Percentiles rank a stretch among this genome's conserved stretches.
Evolutionary conservation across 2,329 filamentous ascomycete genomes (phyloP).

Genomic region (Curvularia eragrostidis): DNA sequence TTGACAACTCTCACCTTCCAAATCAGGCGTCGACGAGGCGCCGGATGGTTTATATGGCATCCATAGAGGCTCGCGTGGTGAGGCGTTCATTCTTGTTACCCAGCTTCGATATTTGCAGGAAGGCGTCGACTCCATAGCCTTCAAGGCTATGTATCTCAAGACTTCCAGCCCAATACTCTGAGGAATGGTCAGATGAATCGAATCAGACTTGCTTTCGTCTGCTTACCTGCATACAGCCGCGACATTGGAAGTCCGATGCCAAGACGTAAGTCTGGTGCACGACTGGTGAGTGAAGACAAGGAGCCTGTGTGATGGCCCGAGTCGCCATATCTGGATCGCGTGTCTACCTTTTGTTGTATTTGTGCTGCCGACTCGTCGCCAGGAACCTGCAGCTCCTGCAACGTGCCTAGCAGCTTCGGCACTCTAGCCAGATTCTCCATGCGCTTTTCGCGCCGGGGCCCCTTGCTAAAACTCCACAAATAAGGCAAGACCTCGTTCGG

Average conservation of each 20-base stretch:
- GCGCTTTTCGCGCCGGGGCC: slow-evolving; percentile 76
- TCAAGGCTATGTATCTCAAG: slow-evolving; percentile 91
- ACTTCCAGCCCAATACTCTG: slow-evolving; percentile 94
- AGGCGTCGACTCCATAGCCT: slow-evolving; percentile 94
- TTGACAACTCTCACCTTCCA: not conserved
- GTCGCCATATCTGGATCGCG: slow-evolving; percentile 33
- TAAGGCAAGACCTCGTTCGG: slow-evolving; percentile 83
- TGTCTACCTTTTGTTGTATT: slow-evolving; percentile 29
- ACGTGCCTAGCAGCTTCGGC: slow-evolving; percentile 88
- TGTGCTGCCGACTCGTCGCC: slow-evolving; percentile 23
- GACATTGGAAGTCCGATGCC: slow-evolving; percentile 95
- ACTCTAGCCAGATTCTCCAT: slow-evolving; percentile 87
- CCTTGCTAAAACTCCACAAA: slow-evolving; percentile 97
- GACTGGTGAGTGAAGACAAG: slow-evolving; percentile 77
- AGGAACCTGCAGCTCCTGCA: slow-evolving; percentile 76
- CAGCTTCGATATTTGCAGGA: slow-evolving; percentile 92
- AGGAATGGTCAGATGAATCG: not conserved
- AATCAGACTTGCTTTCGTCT: not conserved
- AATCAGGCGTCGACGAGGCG: not conserved
- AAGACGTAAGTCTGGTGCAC: slow-evolving; percentile 84
- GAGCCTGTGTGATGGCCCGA: slow-evolving; percentile 62
- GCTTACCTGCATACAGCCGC: slow-evolving; percentile 75
- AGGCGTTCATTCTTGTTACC: slow-evolving; percentile 98
- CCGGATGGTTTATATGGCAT: slow-evolving; percentile 51
- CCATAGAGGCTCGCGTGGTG: slow-evolving; percentile 63